Base-by-base conservation (phyloP, 1,139 yeast genomes). In the Candida sojae region DNA sequence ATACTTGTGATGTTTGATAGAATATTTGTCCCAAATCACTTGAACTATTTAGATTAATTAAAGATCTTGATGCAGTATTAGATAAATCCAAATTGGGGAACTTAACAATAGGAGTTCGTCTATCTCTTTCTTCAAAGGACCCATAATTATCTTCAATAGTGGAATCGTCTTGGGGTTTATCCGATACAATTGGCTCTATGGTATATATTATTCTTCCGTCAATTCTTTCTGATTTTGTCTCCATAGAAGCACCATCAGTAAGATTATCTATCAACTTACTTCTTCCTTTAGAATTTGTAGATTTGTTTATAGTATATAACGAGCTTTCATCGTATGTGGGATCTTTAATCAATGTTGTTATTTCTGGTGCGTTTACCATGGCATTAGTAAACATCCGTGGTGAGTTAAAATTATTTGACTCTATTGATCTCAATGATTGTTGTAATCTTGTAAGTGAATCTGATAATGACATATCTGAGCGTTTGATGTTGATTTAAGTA, bases 311-410 rank as follows among this genome's bases (percentile, higher is more conserved):
- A 34, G 64, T 68, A 56, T 82, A 83, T 39, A 84, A 60, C 2
- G 76, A 65, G 28, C 70, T 77, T 55, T 84, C 91, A 43, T 77
- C 78, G 1, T 61, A 61, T 32, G 81, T 80, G 2, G 88, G 82
- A 61, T 84, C 90, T 53, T 84, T 75, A 31, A 86, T 68, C 36
- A 85, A 66, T n/a, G 74, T 66, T 5, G 86, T 82, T 49, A 84
- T 82, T 35, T 78, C 77, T 1, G 85, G 85, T 33, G 76, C 68
- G 32, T 72, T 66, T 9, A 82, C 72, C 21, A 84, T 68, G 5
- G 91, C 83, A 57, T 84, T 84, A 36, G 89, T 82, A 64, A 85
- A 86, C 33, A 82, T 75, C 1, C 88, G 88, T 0, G 87, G 79
- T 0, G 75, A 70, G 2, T 72, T 61, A 58, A 83, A 83, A 47